Evolutionary conservation across 805 yeast genomes (phyloP), one percentile per base, ranked within the genome.

Genomic region (Cyberlindnera sargentensis): DNA sequence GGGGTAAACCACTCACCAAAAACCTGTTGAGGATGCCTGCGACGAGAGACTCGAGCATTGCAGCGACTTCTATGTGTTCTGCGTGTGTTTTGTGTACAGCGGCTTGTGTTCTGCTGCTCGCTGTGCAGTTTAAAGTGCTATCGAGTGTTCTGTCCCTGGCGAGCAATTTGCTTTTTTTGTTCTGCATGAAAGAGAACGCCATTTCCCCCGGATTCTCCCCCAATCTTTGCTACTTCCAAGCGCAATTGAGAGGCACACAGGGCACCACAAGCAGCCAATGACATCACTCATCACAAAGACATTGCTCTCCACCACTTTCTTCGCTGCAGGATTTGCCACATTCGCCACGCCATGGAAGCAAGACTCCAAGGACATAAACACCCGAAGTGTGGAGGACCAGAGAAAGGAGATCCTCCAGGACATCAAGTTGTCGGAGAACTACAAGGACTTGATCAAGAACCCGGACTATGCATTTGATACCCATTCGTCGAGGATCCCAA

Each of bases 1-100:
- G 9, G 36, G 36, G 20, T 7, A 34, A 23, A 30, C 9, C 11
- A 57, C 64, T 27, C 41, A 60, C 65, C 48, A 81, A 60, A 46
- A 80, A 71, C 50, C 83, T 59, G 58, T 81, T 81, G 47, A 81
- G 68, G 34, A 81, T 67, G 36, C 73, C 72, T 11, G 87, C 85
- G 10, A 78, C 85, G 24, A 81, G 61, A 3, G 84, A 78, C 57
- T 80, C 87, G 55, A 80, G 72, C 87, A 80, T 80, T 27, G 39
- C 36, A 31, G 27, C 20, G 30, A 26, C 5, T 24, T 28, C 20
- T 33, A 15, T 33, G 24, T 20, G 24, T 33, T 24, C 36, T 33
- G 36, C 11, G 26, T 4, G 36, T 32, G 25, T 33, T n/a, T 33
- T 20, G 25, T 33, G 20, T 33, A 20, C 36, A 8, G 25, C 25